Percentiles rank a stretch among this genome's conserved stretches.
phyloP scores from a whole-genome alignment of 148 eudicot genomes.

The Persicaria maculosa region DNA sequence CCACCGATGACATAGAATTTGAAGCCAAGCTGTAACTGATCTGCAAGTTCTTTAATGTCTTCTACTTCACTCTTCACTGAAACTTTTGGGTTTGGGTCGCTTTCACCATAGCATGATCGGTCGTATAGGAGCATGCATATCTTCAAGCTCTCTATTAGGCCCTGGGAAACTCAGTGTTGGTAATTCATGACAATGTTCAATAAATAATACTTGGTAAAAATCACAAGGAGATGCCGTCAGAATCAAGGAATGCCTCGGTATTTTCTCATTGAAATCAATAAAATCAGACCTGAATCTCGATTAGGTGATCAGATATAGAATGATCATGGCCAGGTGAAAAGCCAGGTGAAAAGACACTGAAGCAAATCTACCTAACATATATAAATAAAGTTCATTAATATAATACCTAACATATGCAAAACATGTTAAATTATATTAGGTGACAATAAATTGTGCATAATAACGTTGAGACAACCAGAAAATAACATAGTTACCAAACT shows the following conservation, averaged over 20 bases:
- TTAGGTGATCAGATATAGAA: too few species aligned
- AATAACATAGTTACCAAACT: too few species aligned
- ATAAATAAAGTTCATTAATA: too few species aligned
- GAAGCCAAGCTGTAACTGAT: conserved; percentile 25
- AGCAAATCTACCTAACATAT: too few species aligned
- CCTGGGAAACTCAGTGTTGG: not conserved
- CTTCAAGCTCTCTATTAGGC: conserved; percentile 13
- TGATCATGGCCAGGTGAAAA: too few species aligned
- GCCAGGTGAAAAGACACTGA: too few species aligned
- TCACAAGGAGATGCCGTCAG: not conserved
- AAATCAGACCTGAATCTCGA: too few species aligned
- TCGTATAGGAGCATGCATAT: conserved; percentile 8
- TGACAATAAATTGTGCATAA: too few species aligned
- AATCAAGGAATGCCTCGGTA: too few species aligned
- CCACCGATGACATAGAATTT: conserved; percentile 25
- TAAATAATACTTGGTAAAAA: not conserved
- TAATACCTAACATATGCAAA: too few species aligned
- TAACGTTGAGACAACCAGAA: too few species aligned
- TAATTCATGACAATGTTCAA: not conserved
- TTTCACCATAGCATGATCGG: conserved; percentile 20
- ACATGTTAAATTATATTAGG: too few species aligned
- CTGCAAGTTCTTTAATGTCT: conserved; percentile 35
- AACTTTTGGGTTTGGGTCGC: conserved; percentile 26
- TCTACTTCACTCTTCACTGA: conserved; percentile 31
- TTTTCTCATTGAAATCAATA: not conserved